Percentiles rank a stretch among this genome's conserved stretches.
Conservation (phyloP, 1,284 basidiomycete species). For the Apiotrichum akiyoshidainum region DNA sequence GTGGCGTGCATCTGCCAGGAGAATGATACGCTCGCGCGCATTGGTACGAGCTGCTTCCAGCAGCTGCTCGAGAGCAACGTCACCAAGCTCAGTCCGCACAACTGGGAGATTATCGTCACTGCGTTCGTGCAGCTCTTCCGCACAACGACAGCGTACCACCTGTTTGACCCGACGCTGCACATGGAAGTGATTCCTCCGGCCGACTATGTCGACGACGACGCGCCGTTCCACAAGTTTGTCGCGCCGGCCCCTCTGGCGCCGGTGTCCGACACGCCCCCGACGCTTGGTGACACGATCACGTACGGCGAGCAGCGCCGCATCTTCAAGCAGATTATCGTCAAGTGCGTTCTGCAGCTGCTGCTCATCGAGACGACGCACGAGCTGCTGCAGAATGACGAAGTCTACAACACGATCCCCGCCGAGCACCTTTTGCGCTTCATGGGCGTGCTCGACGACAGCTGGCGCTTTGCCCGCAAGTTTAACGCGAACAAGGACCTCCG, state of each 20-base stretch:
- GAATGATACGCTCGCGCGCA: slow-evolving; percentile 95
- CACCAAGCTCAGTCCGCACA: slow-evolving; percentile 72
- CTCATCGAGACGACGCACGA: slow-evolving; percentile 98
- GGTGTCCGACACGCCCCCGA: slow-evolving; percentile 27
- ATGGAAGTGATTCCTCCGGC: slow-evolving; percentile 67
- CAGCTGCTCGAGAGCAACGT: slow-evolving; percentile 94
- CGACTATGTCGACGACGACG: slow-evolving; percentile 55
- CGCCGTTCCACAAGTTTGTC: slow-evolving; percentile 49
- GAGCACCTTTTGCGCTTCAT: slow-evolving; percentile 88
- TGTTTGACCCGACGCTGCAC: slow-evolving; percentile 86
- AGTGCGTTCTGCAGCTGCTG: slow-evolving; percentile 95
- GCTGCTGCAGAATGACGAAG: slow-evolving; percentile 82
- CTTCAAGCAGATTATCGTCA: slow-evolving; percentile 99
- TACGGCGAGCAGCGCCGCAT: slow-evolving; percentile 71
- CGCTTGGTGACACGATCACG: slow-evolving; percentile 34
- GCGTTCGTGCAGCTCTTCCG: slow-evolving; percentile 95
- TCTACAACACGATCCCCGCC: slow-evolving; percentile 92
- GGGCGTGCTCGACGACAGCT: slow-evolving; percentile 91
- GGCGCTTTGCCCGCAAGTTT: slow-evolving; percentile 94
- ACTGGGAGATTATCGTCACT: slow-evolving; percentile 89
- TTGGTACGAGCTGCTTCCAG: slow-evolving; percentile 96
- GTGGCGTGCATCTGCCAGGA: slow-evolving; percentile 99
- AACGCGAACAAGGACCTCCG: slow-evolving; percentile 98
- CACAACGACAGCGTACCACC: slow-evolving; percentile 94
- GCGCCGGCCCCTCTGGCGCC: slow-evolving; percentile 46